phyloP scores from a whole-genome alignment of 1,284 basidiomycete species.

The Ganoderma resinaceum region DNA sequence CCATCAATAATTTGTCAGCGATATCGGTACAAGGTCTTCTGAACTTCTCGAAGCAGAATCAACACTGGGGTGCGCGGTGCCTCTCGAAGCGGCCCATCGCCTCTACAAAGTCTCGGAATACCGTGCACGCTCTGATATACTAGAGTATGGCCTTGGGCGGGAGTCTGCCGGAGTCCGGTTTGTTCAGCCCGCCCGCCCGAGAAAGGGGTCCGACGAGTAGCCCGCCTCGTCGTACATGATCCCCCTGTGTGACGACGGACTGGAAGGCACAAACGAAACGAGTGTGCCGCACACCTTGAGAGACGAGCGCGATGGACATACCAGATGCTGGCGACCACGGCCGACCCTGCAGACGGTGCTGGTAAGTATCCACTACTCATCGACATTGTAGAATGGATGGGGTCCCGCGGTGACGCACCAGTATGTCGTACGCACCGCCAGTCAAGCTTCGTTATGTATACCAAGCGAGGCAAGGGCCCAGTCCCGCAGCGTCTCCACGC shows the following conservation, averaged over 20 bases:
- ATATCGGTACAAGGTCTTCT: no score
- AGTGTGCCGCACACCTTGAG: slow-evolving; percentile 37
- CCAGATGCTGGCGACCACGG: neutral
- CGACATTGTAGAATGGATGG: no score
- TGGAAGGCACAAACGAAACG: no score
- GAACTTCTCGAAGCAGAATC: no score
- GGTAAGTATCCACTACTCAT: no score
- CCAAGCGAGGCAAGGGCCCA: slow-evolving; percentile 18
- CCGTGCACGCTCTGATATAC: no score
- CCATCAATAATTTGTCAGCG: no score
- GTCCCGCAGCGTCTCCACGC: slow-evolving; percentile 27
- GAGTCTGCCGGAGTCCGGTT: slow-evolving; percentile 41
- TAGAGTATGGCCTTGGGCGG: no score
- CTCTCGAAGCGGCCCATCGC: no score
- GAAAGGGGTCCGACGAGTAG: slow-evolving; percentile 48
- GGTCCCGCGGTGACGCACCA: slow-evolving; percentile 33
- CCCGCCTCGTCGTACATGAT: slow-evolving; percentile 49
- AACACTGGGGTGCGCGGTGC: no score
- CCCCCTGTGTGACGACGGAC: slow-evolving; percentile 39
- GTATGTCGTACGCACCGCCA: slow-evolving; percentile 37
- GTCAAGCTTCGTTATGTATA: neutral
- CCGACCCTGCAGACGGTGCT: neutral
- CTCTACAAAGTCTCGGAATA: no score
- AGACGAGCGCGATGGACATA: slow-evolving; percentile 40
- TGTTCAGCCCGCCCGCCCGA: slow-evolving; percentile 12